phyloP scores from a whole-genome alignment of 306 rosid species.

The Styphnolobium japonicum region DNA sequence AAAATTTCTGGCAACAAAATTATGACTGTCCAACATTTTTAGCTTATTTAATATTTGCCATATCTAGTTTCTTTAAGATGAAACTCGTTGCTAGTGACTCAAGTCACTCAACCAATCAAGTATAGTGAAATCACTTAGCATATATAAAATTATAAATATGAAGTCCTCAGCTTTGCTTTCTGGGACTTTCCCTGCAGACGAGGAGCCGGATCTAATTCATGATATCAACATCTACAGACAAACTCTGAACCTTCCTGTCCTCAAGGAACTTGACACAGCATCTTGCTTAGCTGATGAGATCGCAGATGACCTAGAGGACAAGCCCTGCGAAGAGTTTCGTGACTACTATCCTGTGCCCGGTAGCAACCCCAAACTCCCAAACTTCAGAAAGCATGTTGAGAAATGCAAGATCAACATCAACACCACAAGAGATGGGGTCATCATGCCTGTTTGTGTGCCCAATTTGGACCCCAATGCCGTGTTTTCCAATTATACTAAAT shows the following conservation, averaged over 20 bases:
- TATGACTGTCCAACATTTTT: no score
- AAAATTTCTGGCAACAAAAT: no score
- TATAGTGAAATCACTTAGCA: neutral
- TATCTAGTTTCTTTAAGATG: neutral
- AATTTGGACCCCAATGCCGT: conserved; percentile 19
- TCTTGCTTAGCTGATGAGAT: conserved; percentile 58
- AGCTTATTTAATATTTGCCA: neutral
- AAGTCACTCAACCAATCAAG: neutral
- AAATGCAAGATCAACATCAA: conserved; percentile 54
- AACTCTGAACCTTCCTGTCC: conserved; percentile 33
- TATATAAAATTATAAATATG: neutral
- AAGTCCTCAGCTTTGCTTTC: neutral
- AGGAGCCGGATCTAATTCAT: conserved; percentile 47
- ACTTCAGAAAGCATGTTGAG: conserved; percentile 18
- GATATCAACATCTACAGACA: conserved; percentile 64
- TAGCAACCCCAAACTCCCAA: conserved; percentile 21
- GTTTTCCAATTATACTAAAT: conserved; percentile 40
- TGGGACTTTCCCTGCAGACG: conserved; percentile 26
- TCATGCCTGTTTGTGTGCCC: conserved; percentile 61
- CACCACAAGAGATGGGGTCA: conserved; percentile 46
- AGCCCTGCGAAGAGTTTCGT: conserved; percentile 34
- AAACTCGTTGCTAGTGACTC: neutral
- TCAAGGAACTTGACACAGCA: conserved; percentile 36
- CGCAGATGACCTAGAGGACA: conserved; percentile 44
- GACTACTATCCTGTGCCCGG: conserved; percentile 32